Evolutionary conservation across 2,329 filamentous ascomycete species (phyloP).

Genomic region (Bertia moriformis): DNA sequence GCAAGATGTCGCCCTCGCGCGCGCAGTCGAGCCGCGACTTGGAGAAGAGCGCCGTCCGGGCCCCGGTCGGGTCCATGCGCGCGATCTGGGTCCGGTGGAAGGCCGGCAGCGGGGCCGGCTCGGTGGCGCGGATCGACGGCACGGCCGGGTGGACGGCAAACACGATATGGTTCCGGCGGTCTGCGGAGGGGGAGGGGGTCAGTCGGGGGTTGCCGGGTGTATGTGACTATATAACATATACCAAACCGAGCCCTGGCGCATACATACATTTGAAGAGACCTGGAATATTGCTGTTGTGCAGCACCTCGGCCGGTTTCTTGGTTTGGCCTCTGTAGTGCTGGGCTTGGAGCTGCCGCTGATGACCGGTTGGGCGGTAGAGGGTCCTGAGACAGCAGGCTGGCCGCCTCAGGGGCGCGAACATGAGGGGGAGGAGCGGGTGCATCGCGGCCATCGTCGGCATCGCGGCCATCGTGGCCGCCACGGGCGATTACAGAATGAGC

Average conservation of each 20-base stretch:
- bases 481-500: no score
- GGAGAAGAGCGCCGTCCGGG: slow-evolving; percentile 69
- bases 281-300: no score
- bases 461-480: no score
- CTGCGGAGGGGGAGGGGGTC: slow-evolving; percentile 13
- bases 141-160: slow-evolving; percentile 41
- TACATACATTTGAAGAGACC: no score
- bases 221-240: slow-evolving; percentile 24
- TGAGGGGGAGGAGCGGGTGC: no score
- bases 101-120: slow-evolving; percentile 53
- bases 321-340: no score
- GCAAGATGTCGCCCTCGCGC: slow-evolving; percentile 76
- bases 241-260: slow-evolving; percentile 29
- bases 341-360: slow-evolving; percentile 23
- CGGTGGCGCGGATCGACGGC: slow-evolving; percentile 35
- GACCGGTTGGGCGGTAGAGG: slow-evolving; percentile 40
- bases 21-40: slow-evolving; percentile 64
- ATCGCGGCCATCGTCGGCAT: no score
- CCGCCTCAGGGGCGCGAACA: slow-evolving; percentile 37
- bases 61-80: slow-evolving; percentile 70
- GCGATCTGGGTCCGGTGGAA: slow-evolving; percentile 57
- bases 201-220: slow-evolving; percentile 3
- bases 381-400: slow-evolving; percentile 59
- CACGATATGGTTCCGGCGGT: slow-evolving; percentile 17
- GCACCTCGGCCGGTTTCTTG: no score